These are phyloP conservation scores for Paxillus rubicundulus DNA, from an alignment of 768 basidiomycete genomes.

Conservation along the genomic window DNA sequence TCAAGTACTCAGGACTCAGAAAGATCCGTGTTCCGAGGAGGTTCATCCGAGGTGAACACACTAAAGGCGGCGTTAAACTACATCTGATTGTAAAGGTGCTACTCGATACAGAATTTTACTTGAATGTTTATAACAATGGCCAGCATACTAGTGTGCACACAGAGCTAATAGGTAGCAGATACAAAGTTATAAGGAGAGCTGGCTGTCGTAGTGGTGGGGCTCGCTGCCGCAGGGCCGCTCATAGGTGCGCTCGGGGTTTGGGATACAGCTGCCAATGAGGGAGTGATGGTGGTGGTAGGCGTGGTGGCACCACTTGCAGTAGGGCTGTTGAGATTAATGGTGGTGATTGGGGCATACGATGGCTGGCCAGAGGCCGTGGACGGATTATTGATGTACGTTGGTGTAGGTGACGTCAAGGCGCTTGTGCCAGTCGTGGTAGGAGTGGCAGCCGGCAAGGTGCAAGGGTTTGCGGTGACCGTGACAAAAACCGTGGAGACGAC, in stretches of 20 bases:
- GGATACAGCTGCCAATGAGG: not conserved
- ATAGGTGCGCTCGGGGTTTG: not conserved
- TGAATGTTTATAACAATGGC: not conserved
- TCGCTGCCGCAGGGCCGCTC: not conserved
- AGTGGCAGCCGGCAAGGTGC: not conserved
- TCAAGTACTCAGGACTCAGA: no score
- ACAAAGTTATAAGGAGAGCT: constrained; percentile 1
- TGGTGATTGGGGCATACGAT: constrained; percentile 1
- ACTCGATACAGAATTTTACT: not conserved
- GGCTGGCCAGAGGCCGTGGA: not conserved
- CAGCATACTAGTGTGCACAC: not conserved
- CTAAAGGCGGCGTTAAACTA: not conserved
- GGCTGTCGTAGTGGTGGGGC: not conserved
- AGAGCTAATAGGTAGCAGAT: not conserved
- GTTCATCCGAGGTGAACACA: no score
- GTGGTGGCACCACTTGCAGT: not conserved
- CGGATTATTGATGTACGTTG: not conserved
- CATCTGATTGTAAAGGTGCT: not conserved
- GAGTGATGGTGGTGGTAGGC: not conserved
- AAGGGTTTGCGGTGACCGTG: constrained; percentile 1
- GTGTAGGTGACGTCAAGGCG: not conserved
- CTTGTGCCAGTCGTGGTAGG: not conserved
- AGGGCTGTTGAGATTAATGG: constrained; percentile 8
- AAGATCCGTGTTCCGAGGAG: no score
- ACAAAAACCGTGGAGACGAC: constrained; percentile 8